Conservation (phyloP, 305 asterid genomes). For the Euphrasia arctica region DNA sequence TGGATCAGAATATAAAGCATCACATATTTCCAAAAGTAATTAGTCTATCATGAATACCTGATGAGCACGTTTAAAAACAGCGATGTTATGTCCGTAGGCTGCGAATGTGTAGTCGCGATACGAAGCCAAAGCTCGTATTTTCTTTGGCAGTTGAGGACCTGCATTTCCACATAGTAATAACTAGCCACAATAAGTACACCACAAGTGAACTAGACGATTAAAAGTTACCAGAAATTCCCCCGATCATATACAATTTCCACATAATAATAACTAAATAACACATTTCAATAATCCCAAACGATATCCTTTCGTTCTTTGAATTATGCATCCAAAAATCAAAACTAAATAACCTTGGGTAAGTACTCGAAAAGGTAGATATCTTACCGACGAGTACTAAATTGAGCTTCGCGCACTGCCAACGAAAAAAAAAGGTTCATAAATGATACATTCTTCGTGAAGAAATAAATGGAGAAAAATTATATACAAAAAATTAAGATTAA, state of each 20-base stretch:
- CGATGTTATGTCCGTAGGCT: conserved; percentile 71
- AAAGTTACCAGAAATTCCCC: conserved; percentile 10
- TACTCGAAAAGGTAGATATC: neutral
- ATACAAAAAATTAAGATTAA: neutral
- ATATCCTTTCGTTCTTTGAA: neutral
- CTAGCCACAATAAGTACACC: neutral
- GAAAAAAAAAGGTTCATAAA: too few relatives aligned
- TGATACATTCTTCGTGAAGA: too few relatives aligned
- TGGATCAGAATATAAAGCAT: neutral
- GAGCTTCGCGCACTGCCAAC: too few relatives aligned
- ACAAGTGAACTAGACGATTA: neutral
- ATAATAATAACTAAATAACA: neutral
- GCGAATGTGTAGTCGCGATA: conserved; percentile 84
- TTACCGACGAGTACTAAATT: conserved; percentile 36
- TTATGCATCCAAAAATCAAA: neutral
- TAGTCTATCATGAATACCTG: conserved; percentile 43
- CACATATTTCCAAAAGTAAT: neutral
- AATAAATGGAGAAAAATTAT: neutral
- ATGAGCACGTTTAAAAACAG: conserved; percentile 89
- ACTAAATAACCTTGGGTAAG: neutral
- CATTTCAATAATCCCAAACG: neutral
- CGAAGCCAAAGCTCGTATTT: conserved; percentile 87
- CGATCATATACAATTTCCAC: neutral
- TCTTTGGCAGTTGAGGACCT: conserved; percentile 93
- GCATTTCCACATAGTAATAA: conserved; percentile 24